Conservation (phyloP, 1,139 yeast genomes). For the Magnusiomyces suaveolens region DNA sequence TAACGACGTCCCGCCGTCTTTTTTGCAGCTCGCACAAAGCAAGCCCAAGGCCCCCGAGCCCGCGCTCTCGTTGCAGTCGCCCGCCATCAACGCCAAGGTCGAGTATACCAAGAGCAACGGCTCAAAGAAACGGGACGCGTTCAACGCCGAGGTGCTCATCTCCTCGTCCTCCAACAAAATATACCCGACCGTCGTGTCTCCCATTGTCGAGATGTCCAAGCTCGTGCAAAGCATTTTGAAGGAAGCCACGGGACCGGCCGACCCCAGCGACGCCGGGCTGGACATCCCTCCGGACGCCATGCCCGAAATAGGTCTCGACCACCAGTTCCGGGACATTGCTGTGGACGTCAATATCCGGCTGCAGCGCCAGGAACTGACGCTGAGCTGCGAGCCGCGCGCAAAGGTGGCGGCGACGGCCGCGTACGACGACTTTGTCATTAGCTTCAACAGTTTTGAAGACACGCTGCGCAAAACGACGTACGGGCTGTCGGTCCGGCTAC, state of each 20-base stretch:
- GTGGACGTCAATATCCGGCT: constrained; percentile 55
- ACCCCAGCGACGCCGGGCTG: constrained; percentile 28
- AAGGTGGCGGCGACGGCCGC: constrained; percentile 82
- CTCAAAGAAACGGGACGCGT: constrained; percentile 35
- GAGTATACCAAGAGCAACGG: constrained; percentile 34
- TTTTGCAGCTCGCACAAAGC: constrained; percentile 2
- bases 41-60: constrained; percentile 26
- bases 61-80: constrained; percentile 61
- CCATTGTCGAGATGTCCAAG: constrained; percentile 46
- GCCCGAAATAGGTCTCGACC: constrained; percentile 13
- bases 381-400: constrained; percentile 90
- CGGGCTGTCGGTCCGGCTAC: constrained; percentile 40
- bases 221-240: constrained; percentile 22
- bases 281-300: not conserved
- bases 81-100: constrained; percentile 55
- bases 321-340: constrained; percentile 41
- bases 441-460: constrained; percentile 43
- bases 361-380: constrained; percentile 60
- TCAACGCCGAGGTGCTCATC: constrained; percentile 48
- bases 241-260: constrained; percentile 8
- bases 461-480: constrained; percentile 23
- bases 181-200: constrained; percentile 70
- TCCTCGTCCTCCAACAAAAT: constrained; percentile 67
- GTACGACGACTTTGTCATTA: constrained; percentile 52
- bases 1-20: constrained; percentile 13